phyloP scores from a whole-genome alignment of 2,329 filamentous ascomycete genomes.

The Corniculantispora saksenae region DNA sequence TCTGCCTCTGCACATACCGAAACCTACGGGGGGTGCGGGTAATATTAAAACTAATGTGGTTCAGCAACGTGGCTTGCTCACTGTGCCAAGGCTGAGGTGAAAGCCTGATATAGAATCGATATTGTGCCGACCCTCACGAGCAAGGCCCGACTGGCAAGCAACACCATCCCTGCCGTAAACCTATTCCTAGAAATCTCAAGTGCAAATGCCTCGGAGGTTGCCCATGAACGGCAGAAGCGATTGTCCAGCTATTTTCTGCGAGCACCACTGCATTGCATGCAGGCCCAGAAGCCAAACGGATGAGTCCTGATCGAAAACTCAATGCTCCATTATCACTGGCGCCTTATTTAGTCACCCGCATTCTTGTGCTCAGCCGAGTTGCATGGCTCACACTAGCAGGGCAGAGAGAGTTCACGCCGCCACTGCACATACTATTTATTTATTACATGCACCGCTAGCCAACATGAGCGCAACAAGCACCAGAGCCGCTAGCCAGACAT shows the following conservation, averaged over 20 bases:
- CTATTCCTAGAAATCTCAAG: background rate
- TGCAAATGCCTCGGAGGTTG: background rate
- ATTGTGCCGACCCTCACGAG: background rate
- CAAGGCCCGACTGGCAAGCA: no score
- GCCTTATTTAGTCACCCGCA: slow-evolving; percentile 12
- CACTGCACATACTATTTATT: no score
- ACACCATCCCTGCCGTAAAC: background rate
- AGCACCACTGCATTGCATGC: background rate
- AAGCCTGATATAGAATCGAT: no score
- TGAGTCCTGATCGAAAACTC: background rate
- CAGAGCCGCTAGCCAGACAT: slow-evolving; percentile 7
- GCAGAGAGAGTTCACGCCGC: slow-evolving; percentile 10
- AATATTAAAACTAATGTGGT: background rate
- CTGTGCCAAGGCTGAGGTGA: slow-evolving; percentile 1
- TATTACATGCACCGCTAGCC: background rate
- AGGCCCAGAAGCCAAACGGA: background rate
- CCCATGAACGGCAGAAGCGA: background rate
- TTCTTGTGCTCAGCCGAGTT: slow-evolving; percentile 10
- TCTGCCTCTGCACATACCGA: background rate
- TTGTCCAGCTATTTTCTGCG: background rate
- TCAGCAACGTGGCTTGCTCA: background rate
- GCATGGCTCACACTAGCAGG: background rate
- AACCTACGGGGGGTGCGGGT: background rate
- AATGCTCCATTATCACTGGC: background rate
- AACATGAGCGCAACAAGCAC: background rate